Conservation (phyloP, 768 basidiomycete species). For the Pisolithus marmoratus region DNA sequence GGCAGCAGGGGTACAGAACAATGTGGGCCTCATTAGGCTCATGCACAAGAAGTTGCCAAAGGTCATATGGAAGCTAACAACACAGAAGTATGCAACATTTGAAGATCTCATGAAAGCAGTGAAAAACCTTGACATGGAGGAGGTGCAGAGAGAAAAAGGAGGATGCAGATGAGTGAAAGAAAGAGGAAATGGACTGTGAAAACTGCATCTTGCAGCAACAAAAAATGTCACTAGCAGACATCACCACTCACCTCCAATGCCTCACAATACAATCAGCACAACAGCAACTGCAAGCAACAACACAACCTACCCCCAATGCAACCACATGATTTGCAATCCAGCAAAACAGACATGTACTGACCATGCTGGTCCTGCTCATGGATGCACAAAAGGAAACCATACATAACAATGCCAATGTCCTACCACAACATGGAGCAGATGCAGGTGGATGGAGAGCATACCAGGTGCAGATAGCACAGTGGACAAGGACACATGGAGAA, state of each 20-base stretch:
- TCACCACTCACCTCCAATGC: too few relatives aligned
- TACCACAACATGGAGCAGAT: neutral
- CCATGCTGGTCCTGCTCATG: neutral
- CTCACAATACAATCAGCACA: too few relatives aligned
- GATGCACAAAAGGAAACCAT: neutral
- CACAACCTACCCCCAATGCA: too few relatives aligned
- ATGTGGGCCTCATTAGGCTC: neutral
- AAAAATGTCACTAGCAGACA: neutral
- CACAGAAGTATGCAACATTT: neutral
- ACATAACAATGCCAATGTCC: neutral
- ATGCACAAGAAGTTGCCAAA: neutral
- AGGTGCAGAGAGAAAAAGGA: neutral
- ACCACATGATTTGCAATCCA: too few relatives aligned
- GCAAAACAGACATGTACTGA: neutral
- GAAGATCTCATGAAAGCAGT: neutral
- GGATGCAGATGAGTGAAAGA: too few relatives aligned
- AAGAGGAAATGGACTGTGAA: neutral
- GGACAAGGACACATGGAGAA: neutral
- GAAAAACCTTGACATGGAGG: neutral
- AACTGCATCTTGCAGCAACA: neutral
- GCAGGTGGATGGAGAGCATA: too few relatives aligned
- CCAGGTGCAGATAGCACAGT: neutral
- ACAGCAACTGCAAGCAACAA: too few relatives aligned
- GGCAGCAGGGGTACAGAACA: neutral
- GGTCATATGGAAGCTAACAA: neutral